Evolutionary conservation across 1,284 basidiomycete species (phyloP).

Genomic region (Puccinia polysora): DNA sequence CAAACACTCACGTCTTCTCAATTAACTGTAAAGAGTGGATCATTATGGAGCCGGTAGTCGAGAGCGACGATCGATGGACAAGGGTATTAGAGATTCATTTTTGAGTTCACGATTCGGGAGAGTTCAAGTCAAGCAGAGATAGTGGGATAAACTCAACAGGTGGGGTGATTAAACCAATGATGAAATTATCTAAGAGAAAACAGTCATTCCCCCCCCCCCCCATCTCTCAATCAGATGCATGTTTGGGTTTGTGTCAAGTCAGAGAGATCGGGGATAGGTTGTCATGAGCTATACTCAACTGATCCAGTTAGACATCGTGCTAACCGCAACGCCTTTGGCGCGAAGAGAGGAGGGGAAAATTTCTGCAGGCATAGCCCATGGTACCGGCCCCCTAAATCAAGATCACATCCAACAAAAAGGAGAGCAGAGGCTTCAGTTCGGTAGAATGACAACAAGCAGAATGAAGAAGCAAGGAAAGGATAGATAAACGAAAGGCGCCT

Average conservation of each 20-base stretch:
- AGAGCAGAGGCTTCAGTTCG: too few species aligned
- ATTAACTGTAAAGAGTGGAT: background rate
- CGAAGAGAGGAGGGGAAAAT: constrained; percentile 48
- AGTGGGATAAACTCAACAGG: constrained; percentile 31
- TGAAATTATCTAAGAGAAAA: constrained; percentile 28
- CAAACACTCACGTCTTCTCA: constrained; percentile 33
- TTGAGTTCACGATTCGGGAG: background rate
- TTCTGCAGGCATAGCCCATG: constrained; percentile 51
- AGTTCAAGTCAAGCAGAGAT: background rate
- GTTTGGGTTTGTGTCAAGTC: background rate
- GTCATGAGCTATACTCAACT: constrained; percentile 45
- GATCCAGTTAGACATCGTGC: constrained; percentile 50
- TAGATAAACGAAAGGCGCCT: background rate
- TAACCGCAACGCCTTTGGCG: constrained; percentile 51
- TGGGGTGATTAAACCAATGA: constrained; percentile 45
- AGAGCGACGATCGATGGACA: too few species aligned
- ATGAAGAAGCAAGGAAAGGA: background rate
- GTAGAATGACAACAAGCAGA: background rate
- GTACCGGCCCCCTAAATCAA: constrained; percentile 36
- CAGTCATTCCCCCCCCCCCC: too few species aligned
- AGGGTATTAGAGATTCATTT: background rate
- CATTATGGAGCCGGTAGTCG: background rate
- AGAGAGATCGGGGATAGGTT: background rate
- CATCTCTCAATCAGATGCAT: too few species aligned
- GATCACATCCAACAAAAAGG: background rate